A percentile compares a stretch with the other conserved stretches of the same genome.
Conservation (phyloP, 2,329 filamentous ascomycete genomes). For the Sporothrix protearum region DNA sequence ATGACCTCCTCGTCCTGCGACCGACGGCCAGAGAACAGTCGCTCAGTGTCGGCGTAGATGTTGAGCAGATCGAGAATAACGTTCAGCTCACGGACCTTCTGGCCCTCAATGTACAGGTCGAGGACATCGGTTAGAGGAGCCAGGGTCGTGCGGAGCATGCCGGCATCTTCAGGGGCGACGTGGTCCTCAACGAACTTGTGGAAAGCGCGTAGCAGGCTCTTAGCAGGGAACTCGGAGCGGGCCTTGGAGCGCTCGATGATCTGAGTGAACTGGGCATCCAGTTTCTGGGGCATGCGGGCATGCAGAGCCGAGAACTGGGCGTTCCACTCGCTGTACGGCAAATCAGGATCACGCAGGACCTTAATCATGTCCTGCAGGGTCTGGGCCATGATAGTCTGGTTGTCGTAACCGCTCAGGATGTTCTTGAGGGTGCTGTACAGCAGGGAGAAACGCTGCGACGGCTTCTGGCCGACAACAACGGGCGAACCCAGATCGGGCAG, state of each 20-base stretch:
- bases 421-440: slow-evolving; percentile 76
- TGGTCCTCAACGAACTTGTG: slow-evolving; percentile 87
- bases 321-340: slow-evolving; percentile 95
- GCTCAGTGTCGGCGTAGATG: slow-evolving; percentile 78
- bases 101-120: slow-evolving; percentile 75
- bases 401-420: slow-evolving; percentile 91
- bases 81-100: slow-evolving; percentile 84
- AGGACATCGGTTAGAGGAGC: slow-evolving; percentile 75
- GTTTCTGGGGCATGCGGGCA: slow-evolving; percentile 91
- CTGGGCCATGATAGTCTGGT: slow-evolving; percentile 89
- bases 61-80: slow-evolving; percentile 77
- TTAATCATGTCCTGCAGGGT: slow-evolving; percentile 86
- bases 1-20: slow-evolving; percentile 91
- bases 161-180: slow-evolving; percentile 67
- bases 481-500: slow-evolving; percentile 83
- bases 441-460: slow-evolving; percentile 78
- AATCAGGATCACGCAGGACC: slow-evolving; percentile 81
- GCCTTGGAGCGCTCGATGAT: slow-evolving; percentile 79
- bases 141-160: slow-evolving; percentile 68
- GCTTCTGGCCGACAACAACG: slow-evolving; percentile 84
- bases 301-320: slow-evolving; percentile 96
- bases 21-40: slow-evolving; percentile 79
- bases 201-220: slow-evolving; percentile 78
- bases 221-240: slow-evolving; percentile 86
- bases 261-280: slow-evolving; percentile 76